Conservation (phyloP, 1,284 basidiomycete species). For the Melampsora medusae region DNA sequence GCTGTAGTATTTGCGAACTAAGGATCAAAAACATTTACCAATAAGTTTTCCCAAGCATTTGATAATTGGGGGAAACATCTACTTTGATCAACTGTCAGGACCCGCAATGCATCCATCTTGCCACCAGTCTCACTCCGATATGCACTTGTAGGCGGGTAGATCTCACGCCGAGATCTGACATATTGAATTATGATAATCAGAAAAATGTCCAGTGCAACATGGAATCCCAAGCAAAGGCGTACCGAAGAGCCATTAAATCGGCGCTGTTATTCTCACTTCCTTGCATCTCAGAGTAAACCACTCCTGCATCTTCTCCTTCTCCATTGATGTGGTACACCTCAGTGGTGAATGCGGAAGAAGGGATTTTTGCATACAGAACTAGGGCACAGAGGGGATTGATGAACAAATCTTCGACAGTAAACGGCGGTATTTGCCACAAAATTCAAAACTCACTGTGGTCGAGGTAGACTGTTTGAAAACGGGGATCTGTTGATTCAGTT, state of each 20-base stretch:
- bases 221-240: constrained; percentile 43
- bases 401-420: neutral
- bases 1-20: constrained; percentile 84
- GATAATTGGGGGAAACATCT: too few relatives aligned
- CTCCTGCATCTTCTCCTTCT: constrained; percentile 87
- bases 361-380: constrained; percentile 92
- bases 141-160: constrained; percentile 79
- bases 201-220: too few relatives aligned
- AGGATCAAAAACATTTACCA: constrained; percentile 1
- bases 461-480: constrained; percentile 67
- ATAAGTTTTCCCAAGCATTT: neutral
- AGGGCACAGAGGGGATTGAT: neutral
- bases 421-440: neutral
- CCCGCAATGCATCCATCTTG: constrained; percentile 66
- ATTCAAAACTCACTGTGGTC: constrained; percentile 65
- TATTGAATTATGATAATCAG: neutral
- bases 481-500: neutral
- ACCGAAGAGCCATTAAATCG: constrained; percentile 85
- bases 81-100: too few relatives aligned
- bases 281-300: constrained; percentile 98
- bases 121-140: constrained; percentile 97
- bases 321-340: constrained; percentile 85
- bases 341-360: constrained; percentile 63
- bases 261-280: constrained; percentile 87
- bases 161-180: constrained; percentile 69